Percentiles rank a stretch among this genome's conserved stretches.
phyloP scores from a whole-genome alignment of 768 basidiomycete species.

The Russula griseocarnosa region DNA sequence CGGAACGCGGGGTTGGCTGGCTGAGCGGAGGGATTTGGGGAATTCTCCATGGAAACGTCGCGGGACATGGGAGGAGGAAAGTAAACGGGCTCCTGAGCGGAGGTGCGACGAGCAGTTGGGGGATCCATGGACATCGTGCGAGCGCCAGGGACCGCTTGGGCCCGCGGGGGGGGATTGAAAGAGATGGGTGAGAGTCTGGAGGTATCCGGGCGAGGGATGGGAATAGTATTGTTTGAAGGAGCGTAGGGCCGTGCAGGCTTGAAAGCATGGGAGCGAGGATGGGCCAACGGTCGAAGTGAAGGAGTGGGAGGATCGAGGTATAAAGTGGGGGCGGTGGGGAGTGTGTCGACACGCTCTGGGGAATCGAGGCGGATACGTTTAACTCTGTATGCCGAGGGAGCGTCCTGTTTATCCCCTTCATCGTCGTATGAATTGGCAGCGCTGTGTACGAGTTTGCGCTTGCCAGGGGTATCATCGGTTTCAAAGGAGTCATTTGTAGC shows the following conservation, averaged over 20 bases:
- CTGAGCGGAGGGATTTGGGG: constrained; percentile 31
- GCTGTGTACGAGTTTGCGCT: constrained; percentile 32
- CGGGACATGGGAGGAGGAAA: constrained; percentile 38
- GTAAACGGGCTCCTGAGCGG: constrained; percentile 28
- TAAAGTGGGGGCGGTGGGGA: neutral
- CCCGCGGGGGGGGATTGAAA: constrained; percentile 5
- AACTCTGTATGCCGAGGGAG: constrained; percentile 12
- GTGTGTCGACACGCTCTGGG: constrained; percentile 9
- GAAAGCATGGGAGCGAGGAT: constrained; percentile 16
- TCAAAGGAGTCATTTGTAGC: constrained; percentile 29
- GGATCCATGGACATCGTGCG: constrained; percentile 78
- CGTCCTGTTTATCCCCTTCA: constrained; percentile 27
- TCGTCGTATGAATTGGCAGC: constrained; percentile 16
- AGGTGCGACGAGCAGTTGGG: constrained; percentile 30
- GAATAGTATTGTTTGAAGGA: constrained; percentile 20
- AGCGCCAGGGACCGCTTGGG: constrained; percentile 30
- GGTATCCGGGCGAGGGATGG: constrained; percentile 27
- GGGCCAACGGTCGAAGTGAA: constrained; percentile 12
- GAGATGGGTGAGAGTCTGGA: constrained; percentile 19
- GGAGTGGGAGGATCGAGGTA: constrained; percentile 28
- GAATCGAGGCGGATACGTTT: constrained; percentile 34
- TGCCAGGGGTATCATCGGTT: constrained; percentile 35
- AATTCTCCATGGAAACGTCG: constrained; percentile 43
- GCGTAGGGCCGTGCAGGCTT: constrained; percentile 18
- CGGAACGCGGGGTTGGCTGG: constrained; percentile 50